A percentile compares a stretch with the other conserved stretches of the same genome.
Evolutionary conservation across 2,329 filamentous ascomycete species (phyloP).

Genomic region (Colletotrichum theobromicola): DNA sequence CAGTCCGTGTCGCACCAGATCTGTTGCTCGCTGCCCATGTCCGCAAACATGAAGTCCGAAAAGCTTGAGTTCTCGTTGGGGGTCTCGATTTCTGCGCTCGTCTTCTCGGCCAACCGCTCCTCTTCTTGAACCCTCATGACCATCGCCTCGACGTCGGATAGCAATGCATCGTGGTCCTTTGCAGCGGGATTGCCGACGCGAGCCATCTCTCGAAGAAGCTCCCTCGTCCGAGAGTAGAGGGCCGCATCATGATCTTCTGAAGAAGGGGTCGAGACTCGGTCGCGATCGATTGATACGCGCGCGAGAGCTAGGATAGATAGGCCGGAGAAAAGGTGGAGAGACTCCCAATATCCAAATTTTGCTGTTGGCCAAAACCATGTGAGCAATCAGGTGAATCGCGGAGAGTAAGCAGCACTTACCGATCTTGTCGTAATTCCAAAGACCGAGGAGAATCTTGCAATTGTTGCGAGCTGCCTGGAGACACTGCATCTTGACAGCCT

Average conservation of each 20-base stretch:
- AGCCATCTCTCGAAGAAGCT: conserved; percentile 18
- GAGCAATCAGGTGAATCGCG: not conserved
- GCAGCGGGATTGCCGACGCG: conserved; percentile 16
- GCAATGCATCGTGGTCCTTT: conserved; percentile 19
- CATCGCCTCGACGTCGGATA: conserved; percentile 21
- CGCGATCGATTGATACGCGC: not conserved
- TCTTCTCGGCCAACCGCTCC: not conserved
- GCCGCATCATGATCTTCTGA: not conserved
- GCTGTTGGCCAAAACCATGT: not conserved
- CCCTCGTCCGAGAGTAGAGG: conserved; percentile 10
- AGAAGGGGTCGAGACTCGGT: not conserved
- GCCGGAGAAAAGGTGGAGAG: conserved; percentile 28
- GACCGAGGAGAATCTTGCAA: conserved; percentile 10
- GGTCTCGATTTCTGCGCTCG: not conserved
- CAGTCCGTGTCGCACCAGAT: conserved; percentile 5
- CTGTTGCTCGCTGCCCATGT: not conserved
- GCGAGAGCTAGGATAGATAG: conserved; percentile 24
- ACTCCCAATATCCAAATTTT: conserved; percentile 29
- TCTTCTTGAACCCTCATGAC: not conserved
- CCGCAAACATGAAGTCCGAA: not conserved
- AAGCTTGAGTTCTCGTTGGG: not conserved
- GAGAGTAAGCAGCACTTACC: not conserved
- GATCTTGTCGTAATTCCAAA: conserved; percentile 16
- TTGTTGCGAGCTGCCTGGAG: conserved; percentile 17
- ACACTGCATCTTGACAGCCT: conserved; percentile 6